A percentile compares a stretch with the other conserved stretches of the same genome.
phyloP scores from a whole-genome alignment of 2,329 filamentous ascomycete species.

The Stemphylium vesicarium region DNA sequence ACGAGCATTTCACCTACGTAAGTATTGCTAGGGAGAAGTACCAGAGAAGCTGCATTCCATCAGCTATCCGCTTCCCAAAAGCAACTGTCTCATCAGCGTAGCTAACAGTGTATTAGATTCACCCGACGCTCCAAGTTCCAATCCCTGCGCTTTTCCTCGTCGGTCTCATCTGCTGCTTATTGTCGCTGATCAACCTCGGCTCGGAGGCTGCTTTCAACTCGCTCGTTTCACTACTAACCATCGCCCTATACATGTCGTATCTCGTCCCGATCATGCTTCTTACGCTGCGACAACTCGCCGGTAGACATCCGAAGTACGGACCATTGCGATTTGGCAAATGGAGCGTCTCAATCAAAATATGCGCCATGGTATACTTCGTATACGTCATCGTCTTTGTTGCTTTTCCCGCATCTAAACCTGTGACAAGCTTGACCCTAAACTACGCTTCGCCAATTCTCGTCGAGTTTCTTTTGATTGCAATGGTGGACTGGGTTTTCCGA shows the following conservation, averaged over 20 bases:
- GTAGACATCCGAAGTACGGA: conserved; percentile 16
- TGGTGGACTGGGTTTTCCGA: conserved; percentile 23
- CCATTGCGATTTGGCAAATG: conserved; percentile 44
- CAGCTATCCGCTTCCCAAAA: no score
- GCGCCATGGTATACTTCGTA: conserved; percentile 40
- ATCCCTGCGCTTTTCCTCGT: conserved; percentile 33
- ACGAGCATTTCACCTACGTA: conserved; percentile 23
- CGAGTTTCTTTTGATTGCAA: conserved; percentile 16
- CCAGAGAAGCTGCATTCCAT: neutral
- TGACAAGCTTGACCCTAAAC: conserved; percentile 26
- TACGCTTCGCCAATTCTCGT: conserved; percentile 21
- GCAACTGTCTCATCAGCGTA: neutral
- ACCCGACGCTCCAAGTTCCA: conserved; percentile 23
- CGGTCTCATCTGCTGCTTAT: conserved; percentile 36
- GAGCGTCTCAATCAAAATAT: conserved; percentile 44
- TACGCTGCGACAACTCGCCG: conserved; percentile 19
- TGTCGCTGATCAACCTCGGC: conserved; percentile 52
- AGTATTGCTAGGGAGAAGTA: neutral
- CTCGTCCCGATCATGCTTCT: conserved; percentile 35
- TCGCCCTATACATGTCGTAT: conserved; percentile 35
- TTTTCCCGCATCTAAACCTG: conserved; percentile 31
- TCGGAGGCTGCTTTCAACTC: conserved; percentile 48
- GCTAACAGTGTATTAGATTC: conserved; percentile 20
- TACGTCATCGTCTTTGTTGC: conserved; percentile 47
- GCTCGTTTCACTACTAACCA: conserved; percentile 39